These are phyloP conservation scores for Sporothrix brasiliensis DNA, from an alignment of 2,329 filamentous ascomycete species.

Conservation along the genomic window DNA sequence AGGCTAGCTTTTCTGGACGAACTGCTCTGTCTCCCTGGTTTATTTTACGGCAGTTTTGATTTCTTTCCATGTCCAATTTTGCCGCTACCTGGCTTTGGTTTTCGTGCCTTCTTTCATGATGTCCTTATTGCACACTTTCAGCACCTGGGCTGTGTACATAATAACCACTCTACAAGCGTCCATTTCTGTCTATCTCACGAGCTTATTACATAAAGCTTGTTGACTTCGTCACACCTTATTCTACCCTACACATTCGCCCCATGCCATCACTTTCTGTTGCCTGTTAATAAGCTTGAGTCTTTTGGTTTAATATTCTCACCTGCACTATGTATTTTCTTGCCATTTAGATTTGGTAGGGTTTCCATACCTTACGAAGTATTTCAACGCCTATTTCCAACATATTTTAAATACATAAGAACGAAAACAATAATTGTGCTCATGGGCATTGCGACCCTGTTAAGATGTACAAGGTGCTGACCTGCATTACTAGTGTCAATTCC, in stretches of 20 bases:
- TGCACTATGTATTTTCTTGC: background rate
- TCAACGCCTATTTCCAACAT: background rate
- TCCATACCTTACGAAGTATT: background rate
- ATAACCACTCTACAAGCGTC: slow-evolving; percentile 1
- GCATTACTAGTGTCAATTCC: background rate
- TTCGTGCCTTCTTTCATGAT: background rate
- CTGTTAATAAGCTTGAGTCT: slow-evolving; percentile 17
- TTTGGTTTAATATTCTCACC: background rate
- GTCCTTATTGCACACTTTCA: background rate
- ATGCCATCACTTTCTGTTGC: background rate
- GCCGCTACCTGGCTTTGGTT: background rate
- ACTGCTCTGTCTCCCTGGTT: background rate
- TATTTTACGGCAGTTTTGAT: background rate
- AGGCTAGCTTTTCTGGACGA: background rate
- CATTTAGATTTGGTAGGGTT: background rate
- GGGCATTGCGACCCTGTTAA: background rate
- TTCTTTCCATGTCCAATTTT: background rate
- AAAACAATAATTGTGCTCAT: background rate
- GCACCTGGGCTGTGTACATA: slow-evolving; percentile 19
- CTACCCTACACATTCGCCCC: background rate
- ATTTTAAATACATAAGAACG: background rate
- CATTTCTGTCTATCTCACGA: background rate
- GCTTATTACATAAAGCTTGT: background rate
- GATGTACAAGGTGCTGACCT: background rate
- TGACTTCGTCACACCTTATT: background rate